Conservation (phyloP, 2,329 filamentous ascomycete species). For the Aspergillus ochraceus region DNA sequence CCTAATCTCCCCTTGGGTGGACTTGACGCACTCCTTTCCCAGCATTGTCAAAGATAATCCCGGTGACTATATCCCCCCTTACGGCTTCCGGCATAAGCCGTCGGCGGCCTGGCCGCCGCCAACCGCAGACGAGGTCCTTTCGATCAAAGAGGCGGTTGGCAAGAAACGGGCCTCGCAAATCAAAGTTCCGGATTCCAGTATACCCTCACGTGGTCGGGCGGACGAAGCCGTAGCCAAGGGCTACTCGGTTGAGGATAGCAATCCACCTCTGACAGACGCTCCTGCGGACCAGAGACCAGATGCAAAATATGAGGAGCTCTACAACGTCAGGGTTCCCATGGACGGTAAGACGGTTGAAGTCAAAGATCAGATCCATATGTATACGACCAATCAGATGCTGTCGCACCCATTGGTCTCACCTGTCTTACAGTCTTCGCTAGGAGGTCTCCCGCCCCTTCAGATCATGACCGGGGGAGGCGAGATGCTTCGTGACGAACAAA, state of each 20-base stretch:
- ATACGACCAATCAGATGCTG: slow-evolving; percentile 79
- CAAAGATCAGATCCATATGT: slow-evolving; percentile 90
- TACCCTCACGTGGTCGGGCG: slow-evolving; percentile 19
- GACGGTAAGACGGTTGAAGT: slow-evolving; percentile 71
- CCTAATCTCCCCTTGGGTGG: slow-evolving; percentile 92
- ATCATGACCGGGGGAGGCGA: slow-evolving; percentile 88
- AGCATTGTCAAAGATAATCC: slow-evolving; percentile 73
- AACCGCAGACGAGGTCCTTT: slow-evolving; percentile 69
- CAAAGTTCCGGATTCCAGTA: slow-evolving; percentile 21
- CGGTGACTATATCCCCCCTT: slow-evolving; percentile 82
- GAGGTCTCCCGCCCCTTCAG: slow-evolving; percentile 82
- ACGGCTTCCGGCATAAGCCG: slow-evolving; percentile 88
- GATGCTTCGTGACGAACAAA: slow-evolving; percentile 87
- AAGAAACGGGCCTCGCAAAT: slow-evolving; percentile 38
- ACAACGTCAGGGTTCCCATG: slow-evolving; percentile 64
- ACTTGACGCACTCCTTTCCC: slow-evolving; percentile 92
- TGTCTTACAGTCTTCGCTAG: slow-evolving; percentile 80
- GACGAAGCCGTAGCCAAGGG: slow-evolving; percentile 35
- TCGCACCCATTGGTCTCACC: slow-evolving; percentile 89
- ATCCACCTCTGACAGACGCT: background rate
- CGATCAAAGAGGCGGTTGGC: slow-evolving; percentile 49
- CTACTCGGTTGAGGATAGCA: slow-evolving; percentile 24
- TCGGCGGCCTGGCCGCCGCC: slow-evolving; percentile 91
- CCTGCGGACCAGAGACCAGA: background rate
- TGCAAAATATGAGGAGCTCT: slow-evolving; percentile 14